These are phyloP conservation scores for Psilocybe subaeruginosa DNA, from an alignment of 768 basidiomycete genomes.

Conservation along the genomic window DNA sequence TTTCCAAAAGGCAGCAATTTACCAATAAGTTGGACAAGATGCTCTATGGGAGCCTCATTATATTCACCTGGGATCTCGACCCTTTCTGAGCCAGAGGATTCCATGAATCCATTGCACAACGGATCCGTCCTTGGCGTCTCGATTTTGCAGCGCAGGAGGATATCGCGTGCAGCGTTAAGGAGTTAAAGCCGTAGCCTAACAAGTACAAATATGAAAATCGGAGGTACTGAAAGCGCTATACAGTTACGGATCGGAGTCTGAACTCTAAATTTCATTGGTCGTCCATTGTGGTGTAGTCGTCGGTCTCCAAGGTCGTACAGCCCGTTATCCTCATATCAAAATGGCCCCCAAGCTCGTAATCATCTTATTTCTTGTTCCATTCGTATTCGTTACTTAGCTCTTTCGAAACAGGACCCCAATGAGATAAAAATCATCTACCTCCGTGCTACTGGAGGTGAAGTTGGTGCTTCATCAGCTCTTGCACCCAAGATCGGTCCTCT, in stretches of 20 bases:
- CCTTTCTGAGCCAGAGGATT: slow-evolving; percentile 66
- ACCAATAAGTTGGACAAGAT: slow-evolving; percentile 91
- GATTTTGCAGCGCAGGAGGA: slow-evolving; percentile 18
- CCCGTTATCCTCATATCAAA: slow-evolving; percentile 33
- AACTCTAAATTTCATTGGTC: slow-evolving; percentile 51
- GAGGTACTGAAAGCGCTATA: slow-evolving; percentile 47
- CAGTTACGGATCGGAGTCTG: slow-evolving; percentile 53
- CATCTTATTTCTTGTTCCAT: slow-evolving; percentile 10
- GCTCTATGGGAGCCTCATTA: slow-evolving; percentile 82
- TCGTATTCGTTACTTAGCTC: slow-evolving; percentile 8
- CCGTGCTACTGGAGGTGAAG: slow-evolving; percentile 98
- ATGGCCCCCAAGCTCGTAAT: slow-evolving; percentile 85
- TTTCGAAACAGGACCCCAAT: slow-evolving; percentile 78
- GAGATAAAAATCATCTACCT: slow-evolving; percentile 99
- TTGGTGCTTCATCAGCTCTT: slow-evolving; percentile 97
- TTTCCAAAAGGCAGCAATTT: slow-evolving; percentile 13
- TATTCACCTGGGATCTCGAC: slow-evolving; percentile 83
- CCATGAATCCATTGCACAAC: slow-evolving; percentile 83
- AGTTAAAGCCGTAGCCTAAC: slow-evolving; percentile 33
- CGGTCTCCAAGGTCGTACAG: slow-evolving; percentile 26
- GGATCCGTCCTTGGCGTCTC: slow-evolving; percentile 27
- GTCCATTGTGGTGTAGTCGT: slow-evolving; percentile 1
- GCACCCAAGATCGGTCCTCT: slow-evolving; percentile 99
- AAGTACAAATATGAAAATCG: slow-evolving; percentile 31
- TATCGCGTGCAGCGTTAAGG: slow-evolving; percentile 10